Evolutionary conservation across 1,284 basidiomycete species (phyloP), one percentile per base, ranked within the genome.

Genomic region (Naganishia sp.): DNA sequence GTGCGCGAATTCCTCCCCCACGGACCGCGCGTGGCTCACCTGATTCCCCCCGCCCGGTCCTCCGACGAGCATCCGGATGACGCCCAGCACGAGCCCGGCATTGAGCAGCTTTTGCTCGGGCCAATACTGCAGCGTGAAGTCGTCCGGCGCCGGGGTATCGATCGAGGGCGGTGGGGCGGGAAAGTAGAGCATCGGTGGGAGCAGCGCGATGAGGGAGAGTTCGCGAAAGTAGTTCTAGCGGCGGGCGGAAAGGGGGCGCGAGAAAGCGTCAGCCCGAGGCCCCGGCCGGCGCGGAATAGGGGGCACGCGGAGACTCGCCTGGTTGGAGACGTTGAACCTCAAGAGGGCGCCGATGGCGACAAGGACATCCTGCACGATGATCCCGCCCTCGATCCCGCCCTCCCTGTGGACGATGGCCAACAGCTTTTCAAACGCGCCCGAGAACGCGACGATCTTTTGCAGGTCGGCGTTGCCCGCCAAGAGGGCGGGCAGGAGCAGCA

Each of bases 41-140:
- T 79, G 89, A 75, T 84, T 87, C 71, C 84, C 83, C 39, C 88
- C 87, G 70, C 92, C 90, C 23, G 86, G 86, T 1, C 86, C 84
- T 36, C 90, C 84, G 44, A 85, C 80, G 23, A 86, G 77, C 72
- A 83, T 82, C 53, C 81, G 73, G 6, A 80, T 89, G 85, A 97
- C 86, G 28, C 88, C 88, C 4, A 98, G 81, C 13, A 92, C 86
- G 21, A 94, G 80, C 1, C 85, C 83, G 2, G 88, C 88, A 74
- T 94, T 95, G 55, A 86, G 82, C 21, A 87, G 79, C 78, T 97
- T 97, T 75, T 94, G 92, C 60, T 88, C 85, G 70, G 94, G 92
- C 96, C 96, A 99, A 75, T 94, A 93, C 77, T 99, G 96, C 44
- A 98, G 82, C 1, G 94, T 89, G 78, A 98, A 99, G 67, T 91